Base-by-base conservation (phyloP, 345 rosid genomes). In the Lepidium sativum region DNA sequence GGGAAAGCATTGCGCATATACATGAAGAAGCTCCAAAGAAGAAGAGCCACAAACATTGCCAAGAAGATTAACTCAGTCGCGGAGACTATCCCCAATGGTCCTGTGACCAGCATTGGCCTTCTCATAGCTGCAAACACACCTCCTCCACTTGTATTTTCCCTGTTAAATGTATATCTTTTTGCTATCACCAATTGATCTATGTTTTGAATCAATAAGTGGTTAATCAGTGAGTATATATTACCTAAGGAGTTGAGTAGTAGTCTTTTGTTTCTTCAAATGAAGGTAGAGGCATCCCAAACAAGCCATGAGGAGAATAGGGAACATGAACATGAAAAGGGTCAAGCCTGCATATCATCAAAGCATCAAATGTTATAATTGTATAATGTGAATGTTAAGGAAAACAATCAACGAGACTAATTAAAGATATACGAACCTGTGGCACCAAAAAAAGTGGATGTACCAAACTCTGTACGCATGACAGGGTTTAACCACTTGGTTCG, bases 1-100 rank as follows among this genome's bases (percentile, higher is more conserved):
- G 15, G 66, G 65, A 40, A 83, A 75, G 63, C 70, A 37, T 75
- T 80, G 33, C 38, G 76, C 9, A 89, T 53, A 60, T 82, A 79
- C 49, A 34, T 69, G 11, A 71, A 54, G 4, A 88, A 61, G 27
- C 81, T 76, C 98, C 96, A 91, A 43, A 79, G 56, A 38, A 88
- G 70, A 15, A 91, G 80, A 32, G 84, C 84, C 1, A 84, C 25
- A 68, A 92, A 82, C 96, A 86, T 86, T 39, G 67, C n/a, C 34
- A 86, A 75, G 75, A 92, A 81, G 5, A 74, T 54, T 1, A 86
- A 14, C 63, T 89, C 96, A 8, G 63, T 68, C 10, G 72, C 67
- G 1, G 95, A 79, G 41, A 88, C 92, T 48, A 92, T 85, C 65
- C 98, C 96, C 0, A 86, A 54, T 6, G 98, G 96, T 5, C 92